A percentile compares a stretch with the other conserved stretches of the same genome.
Evolutionary conservation across 371 early-diverging fungal species (phyloP).

Genomic region (Coemansia sp.): DNA sequence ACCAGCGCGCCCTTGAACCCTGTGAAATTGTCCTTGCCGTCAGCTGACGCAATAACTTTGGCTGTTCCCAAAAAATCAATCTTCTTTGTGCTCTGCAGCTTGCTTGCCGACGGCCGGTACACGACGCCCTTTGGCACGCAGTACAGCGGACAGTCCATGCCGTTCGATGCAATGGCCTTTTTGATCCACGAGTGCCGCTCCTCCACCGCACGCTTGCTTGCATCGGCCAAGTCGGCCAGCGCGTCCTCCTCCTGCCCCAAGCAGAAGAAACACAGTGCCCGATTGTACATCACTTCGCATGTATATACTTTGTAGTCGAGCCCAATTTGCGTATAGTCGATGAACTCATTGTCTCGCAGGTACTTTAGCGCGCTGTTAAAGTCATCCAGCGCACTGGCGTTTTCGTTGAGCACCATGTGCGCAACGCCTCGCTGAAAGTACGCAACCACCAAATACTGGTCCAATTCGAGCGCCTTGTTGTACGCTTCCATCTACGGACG

Average conservation of each 20-base stretch:
- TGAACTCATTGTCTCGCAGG: constrained; percentile 83
- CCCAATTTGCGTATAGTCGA: constrained; percentile 94
- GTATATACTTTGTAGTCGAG: constrained; percentile 81
- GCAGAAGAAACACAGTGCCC: constrained; percentile 79
- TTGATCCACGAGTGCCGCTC: constrained; percentile 73
- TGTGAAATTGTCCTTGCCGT: constrained; percentile 55
- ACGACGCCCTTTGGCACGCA: constrained; percentile 75
- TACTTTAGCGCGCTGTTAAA: constrained; percentile 70
- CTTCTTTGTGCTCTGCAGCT: constrained; percentile 73
- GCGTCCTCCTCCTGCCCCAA: constrained; percentile 72
- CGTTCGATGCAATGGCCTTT: constrained; percentile 68
- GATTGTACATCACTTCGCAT: constrained; percentile 88
- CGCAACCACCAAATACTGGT: constrained; percentile 87
- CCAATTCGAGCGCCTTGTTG: constrained; percentile 68
- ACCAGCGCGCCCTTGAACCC: constrained; percentile 66
- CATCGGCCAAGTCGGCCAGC: constrained; percentile 73
- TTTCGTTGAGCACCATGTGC: constrained; percentile 64
- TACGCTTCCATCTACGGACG: constrained; percentile 67
- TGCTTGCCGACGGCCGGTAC: constrained; percentile 80
- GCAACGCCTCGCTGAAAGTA: constrained; percentile 90
- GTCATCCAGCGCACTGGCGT: constrained; percentile 69
- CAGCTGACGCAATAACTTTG: constrained; percentile 69
- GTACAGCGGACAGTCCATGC: constrained; percentile 72
- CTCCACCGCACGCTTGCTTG: constrained; percentile 65
- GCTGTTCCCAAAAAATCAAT: constrained; percentile 77